A percentile compares a stretch with the other conserved stretches of the same genome.
Conservation (phyloP, 441 rosid genomes). For the Manihot esculenta region DNA sequence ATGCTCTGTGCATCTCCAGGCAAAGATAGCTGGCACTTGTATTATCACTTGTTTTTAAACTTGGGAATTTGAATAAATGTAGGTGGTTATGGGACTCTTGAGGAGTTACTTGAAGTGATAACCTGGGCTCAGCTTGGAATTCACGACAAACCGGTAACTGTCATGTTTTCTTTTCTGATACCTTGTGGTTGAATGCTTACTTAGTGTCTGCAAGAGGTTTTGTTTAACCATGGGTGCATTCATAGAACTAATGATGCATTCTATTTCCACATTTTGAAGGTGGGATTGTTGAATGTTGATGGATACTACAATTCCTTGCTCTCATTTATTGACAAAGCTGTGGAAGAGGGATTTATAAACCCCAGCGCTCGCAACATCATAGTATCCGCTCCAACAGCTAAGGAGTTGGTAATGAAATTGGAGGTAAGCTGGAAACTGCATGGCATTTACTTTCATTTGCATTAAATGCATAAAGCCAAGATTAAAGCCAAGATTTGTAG, state of each 20-base stretch:
- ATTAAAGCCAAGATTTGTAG: too few species aligned
- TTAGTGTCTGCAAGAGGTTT: too few species aligned
- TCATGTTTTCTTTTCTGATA: not conserved
- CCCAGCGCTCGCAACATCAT: slow-evolving; percentile 87
- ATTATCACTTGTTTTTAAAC: not conserved
- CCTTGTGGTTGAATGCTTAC: not conserved
- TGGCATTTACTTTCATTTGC: too few species aligned
- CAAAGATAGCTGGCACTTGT: not conserved
- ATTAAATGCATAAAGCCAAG: too few species aligned
- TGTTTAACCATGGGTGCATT: not conserved
- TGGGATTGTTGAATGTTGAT: slow-evolving; percentile 90
- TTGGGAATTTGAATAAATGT: not conserved
- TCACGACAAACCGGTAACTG: slow-evolving; percentile 88
- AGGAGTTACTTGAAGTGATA: slow-evolving; percentile 95
- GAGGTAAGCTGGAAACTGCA: slow-evolving; percentile 47
- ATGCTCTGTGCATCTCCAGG: not conserved
- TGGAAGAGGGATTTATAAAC: slow-evolving; percentile 84
- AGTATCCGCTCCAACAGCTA: slow-evolving; percentile 71
- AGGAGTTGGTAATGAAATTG: slow-evolving; percentile 74
- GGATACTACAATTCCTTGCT: slow-evolving; percentile 88
- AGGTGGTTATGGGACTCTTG: slow-evolving; percentile 99
- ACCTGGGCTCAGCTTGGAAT: slow-evolving; percentile 98
- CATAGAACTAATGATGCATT: slow-evolving; percentile 16
- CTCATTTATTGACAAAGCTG: slow-evolving; percentile 88
- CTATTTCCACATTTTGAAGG: slow-evolving; percentile 44